Percentiles rank a stretch among this genome's conserved stretches.
Evolutionary conservation across 805 yeast species (phyloP).

Genomic region (Kazachstania kunashirensis): DNA sequence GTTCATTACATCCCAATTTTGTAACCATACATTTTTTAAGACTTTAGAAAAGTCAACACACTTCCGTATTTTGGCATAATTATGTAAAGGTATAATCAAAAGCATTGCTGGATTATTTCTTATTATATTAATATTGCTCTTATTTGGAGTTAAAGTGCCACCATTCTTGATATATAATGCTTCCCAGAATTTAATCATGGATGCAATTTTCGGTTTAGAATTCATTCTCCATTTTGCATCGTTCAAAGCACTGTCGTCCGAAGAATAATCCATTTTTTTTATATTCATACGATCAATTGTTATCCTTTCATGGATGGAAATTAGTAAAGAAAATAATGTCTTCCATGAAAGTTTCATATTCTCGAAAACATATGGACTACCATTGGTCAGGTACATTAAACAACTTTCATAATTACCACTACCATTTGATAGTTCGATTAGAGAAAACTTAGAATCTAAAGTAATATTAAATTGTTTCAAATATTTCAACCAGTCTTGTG

Average conservation of each 20-base stretch:
- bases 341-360: conserved; percentile 26
- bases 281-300: conserved; percentile 38
- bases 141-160: conserved; percentile 48
- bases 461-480: conserved; percentile 31
- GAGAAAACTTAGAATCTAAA: conserved; percentile 42
- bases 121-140: conserved; percentile 30
- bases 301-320: conserved; percentile 59
- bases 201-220: conserved; percentile 47
- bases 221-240: conserved; percentile 52
- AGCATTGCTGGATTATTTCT: conserved; percentile 49
- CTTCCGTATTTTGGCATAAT: conserved; percentile 58
- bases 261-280: neutral
- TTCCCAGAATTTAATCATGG: conserved; percentile 60
- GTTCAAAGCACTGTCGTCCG: conserved; percentile 21
- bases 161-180: conserved; percentile 49
- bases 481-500: conserved; percentile 42
- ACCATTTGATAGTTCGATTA: conserved; percentile 50
- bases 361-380: conserved; percentile 29
- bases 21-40: conserved; percentile 47
- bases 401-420: conserved; percentile 38
- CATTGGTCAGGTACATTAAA: conserved; percentile 37
- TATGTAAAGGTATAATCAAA: conserved; percentile 54
- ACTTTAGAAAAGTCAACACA: conserved; percentile 53
- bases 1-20: conserved; percentile 64
- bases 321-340: conserved; percentile 45